These are phyloP conservation scores for Sporothrix curviconia DNA, from an alignment of 2,329 filamentous ascomycete genomes.

Conservation along the genomic window DNA sequence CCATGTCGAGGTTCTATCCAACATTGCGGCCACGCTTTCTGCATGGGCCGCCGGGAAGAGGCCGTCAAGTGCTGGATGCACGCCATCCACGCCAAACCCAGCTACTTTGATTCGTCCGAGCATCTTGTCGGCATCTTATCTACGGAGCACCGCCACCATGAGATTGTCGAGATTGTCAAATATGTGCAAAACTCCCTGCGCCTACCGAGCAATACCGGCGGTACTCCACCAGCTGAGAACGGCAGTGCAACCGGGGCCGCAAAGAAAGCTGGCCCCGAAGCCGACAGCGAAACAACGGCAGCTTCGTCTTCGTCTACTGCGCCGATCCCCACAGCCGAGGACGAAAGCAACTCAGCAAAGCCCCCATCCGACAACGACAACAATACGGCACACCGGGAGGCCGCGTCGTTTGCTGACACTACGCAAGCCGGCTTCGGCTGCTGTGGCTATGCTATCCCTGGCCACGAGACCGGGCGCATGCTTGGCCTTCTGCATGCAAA, in stretches of 20 bases:
- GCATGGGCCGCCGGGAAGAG: conserved; percentile 73
- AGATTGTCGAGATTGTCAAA: conserved; percentile 82
- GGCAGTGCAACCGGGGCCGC: neutral
- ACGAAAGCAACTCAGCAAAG: neutral
- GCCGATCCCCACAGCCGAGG: too few species aligned
- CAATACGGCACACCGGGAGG: neutral
- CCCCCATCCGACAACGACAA: neutral
- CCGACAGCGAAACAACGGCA: too few species aligned
- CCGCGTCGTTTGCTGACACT: conserved; percentile 4
- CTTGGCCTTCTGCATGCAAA: conserved; percentile 93
- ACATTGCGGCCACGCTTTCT: conserved; percentile 83
- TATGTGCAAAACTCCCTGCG: conserved; percentile 71
- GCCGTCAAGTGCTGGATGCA: conserved; percentile 80
- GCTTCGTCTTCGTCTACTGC: neutral
- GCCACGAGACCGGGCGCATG: conserved; percentile 84
- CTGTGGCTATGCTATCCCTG: conserved; percentile 79
- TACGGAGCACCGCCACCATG: conserved; percentile 68
- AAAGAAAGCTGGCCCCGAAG: neutral
- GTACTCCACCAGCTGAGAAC: neutral
- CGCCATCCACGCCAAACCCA: conserved; percentile 76
- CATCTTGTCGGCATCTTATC: conserved; percentile 87
- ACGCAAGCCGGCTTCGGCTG: conserved; percentile 56
- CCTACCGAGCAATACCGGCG: conserved; percentile 26
- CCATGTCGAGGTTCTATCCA: conserved; percentile 89
- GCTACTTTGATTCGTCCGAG: conserved; percentile 90